These are phyloP conservation scores for Oidiodendron maius DNA, from an alignment of 495 filamentous ascomycete genomes.

Conservation along the genomic window DNA sequence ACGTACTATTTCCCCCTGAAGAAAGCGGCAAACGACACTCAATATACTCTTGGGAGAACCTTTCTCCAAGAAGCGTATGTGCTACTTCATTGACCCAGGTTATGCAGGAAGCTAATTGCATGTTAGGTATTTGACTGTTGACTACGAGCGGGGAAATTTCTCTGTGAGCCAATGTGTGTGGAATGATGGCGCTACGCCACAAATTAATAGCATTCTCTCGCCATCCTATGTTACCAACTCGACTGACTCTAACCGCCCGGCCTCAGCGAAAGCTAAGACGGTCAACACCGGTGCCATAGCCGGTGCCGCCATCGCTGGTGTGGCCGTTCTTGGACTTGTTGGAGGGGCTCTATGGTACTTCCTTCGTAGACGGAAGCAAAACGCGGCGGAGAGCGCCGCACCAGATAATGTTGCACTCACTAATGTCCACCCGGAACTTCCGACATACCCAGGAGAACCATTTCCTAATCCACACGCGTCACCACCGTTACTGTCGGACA, in stretches of 20 bases:
- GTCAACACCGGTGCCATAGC: background rate
- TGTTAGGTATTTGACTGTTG: constrained; percentile 32
- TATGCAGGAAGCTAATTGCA: background rate
- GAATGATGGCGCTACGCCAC: constrained; percentile 6
- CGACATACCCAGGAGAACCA: background rate
- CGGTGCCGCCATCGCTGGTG: background rate
- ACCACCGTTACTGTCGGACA: background rate
- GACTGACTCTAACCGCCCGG: background rate
- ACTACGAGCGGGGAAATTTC: constrained; percentile 20
- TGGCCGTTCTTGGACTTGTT: background rate
- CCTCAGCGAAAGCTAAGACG: background rate
- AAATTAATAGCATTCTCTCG: constrained; percentile 7
- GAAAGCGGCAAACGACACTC: constrained; percentile 44
- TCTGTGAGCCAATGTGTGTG: constrained; percentile 17
- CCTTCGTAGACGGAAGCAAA: constrained; percentile 10
- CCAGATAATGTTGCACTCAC: constrained; percentile 16
- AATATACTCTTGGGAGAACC: constrained; percentile 50
- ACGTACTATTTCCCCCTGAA: constrained; percentile 46
- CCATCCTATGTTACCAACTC: background rate
- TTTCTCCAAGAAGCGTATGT: constrained; percentile 51
- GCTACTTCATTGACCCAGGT: background rate
- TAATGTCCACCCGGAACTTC: background rate
- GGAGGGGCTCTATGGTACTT: background rate
- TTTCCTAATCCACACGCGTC: background rate
- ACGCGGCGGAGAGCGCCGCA: constrained; percentile 13